Base-by-base conservation (phyloP, 2,329 filamentous ascomycete genomes). In the Aschersonia sp. region DNA sequence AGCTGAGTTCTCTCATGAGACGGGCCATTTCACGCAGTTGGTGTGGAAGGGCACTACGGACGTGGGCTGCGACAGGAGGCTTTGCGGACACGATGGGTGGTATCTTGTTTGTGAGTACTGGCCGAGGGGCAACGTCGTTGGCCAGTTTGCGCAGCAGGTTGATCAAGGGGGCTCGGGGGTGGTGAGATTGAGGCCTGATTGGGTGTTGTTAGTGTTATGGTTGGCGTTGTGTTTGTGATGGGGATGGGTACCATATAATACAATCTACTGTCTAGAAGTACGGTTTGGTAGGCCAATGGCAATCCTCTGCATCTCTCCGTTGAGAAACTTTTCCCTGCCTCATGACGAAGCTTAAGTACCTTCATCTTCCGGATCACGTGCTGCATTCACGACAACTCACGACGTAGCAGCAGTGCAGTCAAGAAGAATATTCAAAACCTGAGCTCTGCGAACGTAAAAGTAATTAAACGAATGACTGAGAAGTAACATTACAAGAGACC, bases 21-120 rank as follows among this genome's bases (percentile, higher is more conserved):
- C 82, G 20, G 83, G 82, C 0, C 82, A 86, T 59, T 87, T 87
- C 55, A 84, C 82, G 1, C 82, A 86, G 66, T 61, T 87, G 5
- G 82, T 87, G 5, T 87, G 84, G 83, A 77, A 74, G 60, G 61
- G 67, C 30, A 84, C 79, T 1, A 78, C 66, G 5, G 66, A 69
- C 42, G 73, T 83, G 0, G 80, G 80, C 0, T 87, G 73, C 49
- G 71, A 59, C 30, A 63, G 61, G 49, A 64, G 53, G 52, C 51
- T 70, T 43, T 77, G 72, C 45, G 63, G 61, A 1, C 59, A 61
- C 31, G 64, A 62, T 38, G 79, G 78, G 0, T 85, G 78, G 77
- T 84, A 76, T 60, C 66, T 85, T 0, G 79, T 79, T 30, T 87
- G 82, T 54, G 80, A 85, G 64, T 86, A 85, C 62, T 81, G 70